phyloP scores from a whole-genome alignment of 129 eudicot genomes.

The Centaurea solstitialis region DNA sequence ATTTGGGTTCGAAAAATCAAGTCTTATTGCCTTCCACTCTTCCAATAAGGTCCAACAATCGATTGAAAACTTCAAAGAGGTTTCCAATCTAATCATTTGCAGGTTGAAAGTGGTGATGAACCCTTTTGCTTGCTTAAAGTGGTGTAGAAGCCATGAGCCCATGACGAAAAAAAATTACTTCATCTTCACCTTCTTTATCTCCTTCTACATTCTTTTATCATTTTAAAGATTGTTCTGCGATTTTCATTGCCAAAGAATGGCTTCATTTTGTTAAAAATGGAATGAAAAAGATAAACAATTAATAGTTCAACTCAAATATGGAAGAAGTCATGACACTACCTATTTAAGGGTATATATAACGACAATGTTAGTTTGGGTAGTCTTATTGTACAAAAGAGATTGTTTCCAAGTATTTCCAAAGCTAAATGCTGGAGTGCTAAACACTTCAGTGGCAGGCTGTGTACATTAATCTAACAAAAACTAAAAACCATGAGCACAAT shows the following conservation, averaged over 20 bases:
- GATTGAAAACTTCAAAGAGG: background rate
- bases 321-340: background rate
- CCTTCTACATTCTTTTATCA: background rate
- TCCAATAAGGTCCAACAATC: background rate
- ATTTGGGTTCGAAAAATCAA: background rate
- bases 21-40: background rate
- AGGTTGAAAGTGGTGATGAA: background rate
- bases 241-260: background rate
- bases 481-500: background rate
- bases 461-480: background rate
- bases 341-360: background rate
- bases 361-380: background rate
- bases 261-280: background rate
- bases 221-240: background rate
- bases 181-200: slow-evolving; percentile 7
- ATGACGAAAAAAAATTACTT: background rate
- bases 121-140: background rate
- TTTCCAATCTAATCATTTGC: background rate
- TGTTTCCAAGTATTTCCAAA: background rate
- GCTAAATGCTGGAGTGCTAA: background rate
- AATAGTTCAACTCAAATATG: background rate
- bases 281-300: background rate
- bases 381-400: background rate
- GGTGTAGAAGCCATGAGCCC: background rate
- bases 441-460: background rate